Evolutionary conservation across 164 flowering plant species (phyloP), one percentile per base, ranked within the genome.

Genomic region (Magnolia sinica): DNA sequence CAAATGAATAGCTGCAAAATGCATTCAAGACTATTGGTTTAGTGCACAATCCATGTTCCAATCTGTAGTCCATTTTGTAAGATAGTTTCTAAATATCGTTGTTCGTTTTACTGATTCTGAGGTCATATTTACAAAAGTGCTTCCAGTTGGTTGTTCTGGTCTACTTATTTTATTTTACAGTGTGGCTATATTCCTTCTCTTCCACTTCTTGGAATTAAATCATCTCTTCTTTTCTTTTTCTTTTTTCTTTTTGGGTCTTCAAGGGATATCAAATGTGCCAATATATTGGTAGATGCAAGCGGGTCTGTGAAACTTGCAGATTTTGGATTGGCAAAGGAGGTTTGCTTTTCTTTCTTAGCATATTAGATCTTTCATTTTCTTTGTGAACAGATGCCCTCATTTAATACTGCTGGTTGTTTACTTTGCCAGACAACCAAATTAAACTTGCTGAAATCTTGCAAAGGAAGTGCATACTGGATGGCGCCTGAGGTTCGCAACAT

Each of bases 401-500:
- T 31, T 74, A 10, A 74, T 18, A 4, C 73, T 76, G 22, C 23
- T 76, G 7, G 19, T 73, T 77, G 7, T 74, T 23, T 50, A 37
- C 76, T 68, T 68, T 72, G 23, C 50, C 89, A 94, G 99, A 92
- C 94, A 27, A 86, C 89, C 31, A 90, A 85, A 86, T 80, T 94
- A 69, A 93, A 91, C 79, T 92, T 90, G 79, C 89, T 91, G 65
- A 89, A 91, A 76, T 96, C 99, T 80, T 89, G 92, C 86, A 91
- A 91, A 84, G 99, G 99, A 29, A 96, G 98, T 82, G 83, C 97
- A 65, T 90, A 86, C 83, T 96, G 98, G 99, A 94, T 96, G 99
- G 99, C 98, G 13, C 98, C 98, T 71, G 99, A 96, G 98, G 98
- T 95, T 83, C 79, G 89, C 27, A 70, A 67, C 80, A 73, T 31